Conservation (phyloP, 2,329 filamentous ascomycete genomes). For the Hypoxylon sp. region DNA sequence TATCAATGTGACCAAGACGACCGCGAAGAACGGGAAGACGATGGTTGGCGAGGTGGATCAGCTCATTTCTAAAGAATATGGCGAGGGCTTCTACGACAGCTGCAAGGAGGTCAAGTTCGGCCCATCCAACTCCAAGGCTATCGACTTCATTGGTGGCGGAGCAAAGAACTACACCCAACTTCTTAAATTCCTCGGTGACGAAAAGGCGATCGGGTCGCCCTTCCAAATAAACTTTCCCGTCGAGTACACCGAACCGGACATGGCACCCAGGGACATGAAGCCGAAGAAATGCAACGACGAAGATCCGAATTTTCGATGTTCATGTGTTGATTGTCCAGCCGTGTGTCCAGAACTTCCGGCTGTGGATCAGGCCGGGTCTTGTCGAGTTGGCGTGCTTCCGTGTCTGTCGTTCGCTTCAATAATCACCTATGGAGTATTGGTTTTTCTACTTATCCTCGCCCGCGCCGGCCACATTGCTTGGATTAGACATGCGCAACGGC, state of each 20-base stretch:
- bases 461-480: slow-evolving; percentile 81
- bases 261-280: slow-evolving; percentile 76
- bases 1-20: slow-evolving; percentile 86
- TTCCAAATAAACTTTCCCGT: slow-evolving; percentile 96
- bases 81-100: slow-evolving; percentile 90
- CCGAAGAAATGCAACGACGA: slow-evolving; percentile 91
- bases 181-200: slow-evolving; percentile 91
- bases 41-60: slow-evolving; percentile 91
- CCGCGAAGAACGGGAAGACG: slow-evolving; percentile 67
- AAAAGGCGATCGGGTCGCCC: slow-evolving; percentile 90
- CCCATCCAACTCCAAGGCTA: slow-evolving; percentile 90
- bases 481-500: slow-evolving; percentile 76
- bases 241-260: slow-evolving; percentile 71
- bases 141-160: slow-evolving; percentile 95
- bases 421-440: slow-evolving; percentile 81
- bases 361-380: slow-evolving; percentile 76
- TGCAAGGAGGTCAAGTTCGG: slow-evolving; percentile 99
- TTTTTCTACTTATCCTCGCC: slow-evolving; percentile 74
- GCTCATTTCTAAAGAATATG: slow-evolving; percentile 85
- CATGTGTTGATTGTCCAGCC: slow-evolving; percentile 90
- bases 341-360: slow-evolving; percentile 86
- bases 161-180: slow-evolving; percentile 90
- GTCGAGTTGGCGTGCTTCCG: slow-evolving; percentile 87
- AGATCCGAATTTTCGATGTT: slow-evolving; percentile 86
- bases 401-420: slow-evolving; percentile 95